Percentiles rank a stretch among this genome's conserved stretches.
Evolutionary conservation across 2,329 filamentous ascomycete species (phyloP).

Genomic region (Camptophora hylomeconis): DNA sequence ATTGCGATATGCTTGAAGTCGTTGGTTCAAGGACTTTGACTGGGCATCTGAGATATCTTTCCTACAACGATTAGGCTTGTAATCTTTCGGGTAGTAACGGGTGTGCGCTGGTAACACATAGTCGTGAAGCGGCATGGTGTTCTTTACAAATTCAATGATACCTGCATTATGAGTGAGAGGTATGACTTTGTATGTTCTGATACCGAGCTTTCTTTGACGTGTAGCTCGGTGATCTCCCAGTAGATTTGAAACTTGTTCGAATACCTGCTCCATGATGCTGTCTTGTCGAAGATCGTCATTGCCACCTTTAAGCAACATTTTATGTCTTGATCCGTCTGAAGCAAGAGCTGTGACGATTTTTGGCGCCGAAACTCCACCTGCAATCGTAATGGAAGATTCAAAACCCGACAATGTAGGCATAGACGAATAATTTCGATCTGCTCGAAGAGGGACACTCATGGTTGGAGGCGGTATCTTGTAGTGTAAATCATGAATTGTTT

Average conservation of each 20-base stretch:
- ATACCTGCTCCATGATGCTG: conserved; percentile 98
- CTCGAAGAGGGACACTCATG: conserved; percentile 64
- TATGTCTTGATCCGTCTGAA: conserved; percentile 66
- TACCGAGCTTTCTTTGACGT: conserved; percentile 74
- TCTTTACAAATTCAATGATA: conserved; percentile 91
- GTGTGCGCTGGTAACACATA: conserved; percentile 86
- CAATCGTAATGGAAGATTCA: conserved; percentile 66
- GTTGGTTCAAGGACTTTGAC: conserved; percentile 52
- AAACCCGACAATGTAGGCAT: conserved; percentile 65
- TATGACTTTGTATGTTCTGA: conserved; percentile 93
- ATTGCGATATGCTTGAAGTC: conserved; percentile 62
- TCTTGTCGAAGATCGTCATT: conserved; percentile 95
- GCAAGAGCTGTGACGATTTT: conserved; percentile 80
- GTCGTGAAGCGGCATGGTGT: conserved; percentile 84
- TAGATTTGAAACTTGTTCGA: conserved; percentile 84
- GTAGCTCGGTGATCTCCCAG: conserved; percentile 76
- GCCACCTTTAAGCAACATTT: conserved; percentile 86
- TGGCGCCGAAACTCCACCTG: conserved; percentile 78
- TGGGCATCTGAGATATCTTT: conserved; percentile 67
- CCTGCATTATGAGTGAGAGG: conserved; percentile 75
- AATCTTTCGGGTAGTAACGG: conserved; percentile 71
- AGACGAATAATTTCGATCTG: conserved; percentile 60
- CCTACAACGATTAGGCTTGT: conserved; percentile 62
- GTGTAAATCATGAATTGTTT: conserved; percentile 40
- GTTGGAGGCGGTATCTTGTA: conserved; percentile 77